Conservation (phyloP, 495 filamentous ascomycete species). For the Parachaetomium inaequale region DNA sequence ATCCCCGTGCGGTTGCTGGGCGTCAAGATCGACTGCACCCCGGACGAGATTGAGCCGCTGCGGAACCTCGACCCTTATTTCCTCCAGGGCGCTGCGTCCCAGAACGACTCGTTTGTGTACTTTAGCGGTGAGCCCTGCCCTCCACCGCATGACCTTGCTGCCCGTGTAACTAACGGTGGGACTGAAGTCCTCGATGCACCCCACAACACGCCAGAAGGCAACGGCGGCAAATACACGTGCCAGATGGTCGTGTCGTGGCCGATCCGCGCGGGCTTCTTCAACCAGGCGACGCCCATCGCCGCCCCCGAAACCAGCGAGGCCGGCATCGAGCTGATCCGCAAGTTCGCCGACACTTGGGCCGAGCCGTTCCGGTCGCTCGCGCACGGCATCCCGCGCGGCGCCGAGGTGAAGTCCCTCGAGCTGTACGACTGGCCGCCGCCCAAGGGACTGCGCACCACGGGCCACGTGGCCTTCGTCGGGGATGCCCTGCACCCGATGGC, state of each 20-base stretch:
- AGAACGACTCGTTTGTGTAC: slow-evolving; percentile 49
- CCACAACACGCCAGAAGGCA: slow-evolving; percentile 17
- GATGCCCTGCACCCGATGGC: slow-evolving; percentile 64
- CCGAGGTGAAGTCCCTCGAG: slow-evolving; percentile 48
- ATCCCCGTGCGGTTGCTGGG: slow-evolving; percentile 34
- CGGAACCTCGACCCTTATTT: slow-evolving; percentile 54
- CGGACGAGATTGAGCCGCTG: slow-evolving; percentile 31
- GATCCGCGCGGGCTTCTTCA: slow-evolving; percentile 27
- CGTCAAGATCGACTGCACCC: slow-evolving; percentile 29
- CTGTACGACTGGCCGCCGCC: slow-evolving; percentile 55
- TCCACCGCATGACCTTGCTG: not conserved
- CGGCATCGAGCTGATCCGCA: slow-evolving; percentile 50
- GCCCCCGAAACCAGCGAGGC: slow-evolving; percentile 42
- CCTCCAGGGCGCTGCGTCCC: slow-evolving; percentile 57
- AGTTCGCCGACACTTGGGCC: slow-evolving; percentile 50
- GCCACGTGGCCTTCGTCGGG: slow-evolving; percentile 51
- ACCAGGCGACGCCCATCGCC: slow-evolving; percentile 22
- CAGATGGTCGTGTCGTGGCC: slow-evolving; percentile 57
- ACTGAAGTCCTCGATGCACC: slow-evolving; percentile 35
- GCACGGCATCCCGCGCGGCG: slow-evolving; percentile 43
- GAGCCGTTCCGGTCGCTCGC: slow-evolving; percentile 53
- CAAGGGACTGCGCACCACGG: slow-evolving; percentile 26
- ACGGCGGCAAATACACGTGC: slow-evolving; percentile 29
- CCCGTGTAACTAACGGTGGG: not conserved
- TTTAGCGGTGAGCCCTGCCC: slow-evolving; percentile 29